Percentiles rank a stretch among this genome's conserved stretches.
Evolutionary conservation across 179 eudicot species (phyloP).

Genomic region (Pouteria campechiana): DNA sequence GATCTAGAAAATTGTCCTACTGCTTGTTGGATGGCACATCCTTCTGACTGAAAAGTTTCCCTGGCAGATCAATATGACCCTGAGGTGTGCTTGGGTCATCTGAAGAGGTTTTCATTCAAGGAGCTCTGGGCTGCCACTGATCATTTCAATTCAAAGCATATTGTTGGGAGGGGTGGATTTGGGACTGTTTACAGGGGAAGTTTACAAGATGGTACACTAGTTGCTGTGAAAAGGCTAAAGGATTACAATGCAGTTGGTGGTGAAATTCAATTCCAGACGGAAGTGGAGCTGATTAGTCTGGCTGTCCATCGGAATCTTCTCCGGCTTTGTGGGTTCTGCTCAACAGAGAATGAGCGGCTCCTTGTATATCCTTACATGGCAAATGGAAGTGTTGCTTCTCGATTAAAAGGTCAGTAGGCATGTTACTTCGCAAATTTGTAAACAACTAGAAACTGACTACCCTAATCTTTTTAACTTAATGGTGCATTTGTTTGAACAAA

Average conservation of each 20-base stretch:
- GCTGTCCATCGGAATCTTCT: slow-evolving; percentile 86
- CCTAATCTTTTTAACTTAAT: no score
- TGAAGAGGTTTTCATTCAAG: slow-evolving; percentile 59
- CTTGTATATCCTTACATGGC: slow-evolving; percentile 86
- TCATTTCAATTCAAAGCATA: slow-evolving; percentile 59
- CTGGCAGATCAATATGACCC: slow-evolving; percentile 77
- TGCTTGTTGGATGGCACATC: no score
- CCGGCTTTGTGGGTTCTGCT: slow-evolving; percentile 71
- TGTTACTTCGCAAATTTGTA: no score
- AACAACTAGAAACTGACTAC: no score
- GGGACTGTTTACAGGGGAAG: slow-evolving; percentile 76
- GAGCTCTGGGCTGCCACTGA: slow-evolving; percentile 74
- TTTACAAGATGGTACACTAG: slow-evolving; percentile 56
- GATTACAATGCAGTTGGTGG: slow-evolving; percentile 58
- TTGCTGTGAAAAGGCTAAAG: slow-evolving; percentile 83
- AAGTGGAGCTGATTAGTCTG: slow-evolving; percentile 75
- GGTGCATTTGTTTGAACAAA: no score
- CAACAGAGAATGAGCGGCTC: slow-evolving; percentile 71
- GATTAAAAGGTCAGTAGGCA: slow-evolving; percentile 58
- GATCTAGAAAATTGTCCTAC: no score
- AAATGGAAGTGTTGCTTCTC: slow-evolving; percentile 84
- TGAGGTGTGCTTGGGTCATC: slow-evolving; percentile 69
- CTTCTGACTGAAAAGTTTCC: no score
- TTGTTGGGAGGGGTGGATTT: slow-evolving; percentile 81
- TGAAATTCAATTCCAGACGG: slow-evolving; percentile 80